phyloP scores from a whole-genome alignment of 169 alveolate genomes.

The Cryptosporidium tyzzeri region DNA sequence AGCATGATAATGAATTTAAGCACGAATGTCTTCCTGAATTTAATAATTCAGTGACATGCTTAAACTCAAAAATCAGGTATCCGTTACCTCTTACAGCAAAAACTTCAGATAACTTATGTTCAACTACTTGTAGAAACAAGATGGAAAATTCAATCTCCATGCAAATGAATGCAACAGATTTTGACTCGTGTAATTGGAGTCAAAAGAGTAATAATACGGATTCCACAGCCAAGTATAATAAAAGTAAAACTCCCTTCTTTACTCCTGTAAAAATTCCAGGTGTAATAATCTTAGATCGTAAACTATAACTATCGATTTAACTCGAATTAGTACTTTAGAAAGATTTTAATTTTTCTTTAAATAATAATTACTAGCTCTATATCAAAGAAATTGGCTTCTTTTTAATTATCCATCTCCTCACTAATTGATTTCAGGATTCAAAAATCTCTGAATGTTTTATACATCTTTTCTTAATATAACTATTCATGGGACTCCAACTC shows the following conservation, averaged over 20 bases:
- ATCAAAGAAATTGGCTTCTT: not conserved
- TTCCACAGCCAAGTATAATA: constrained; percentile 2
- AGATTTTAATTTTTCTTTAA: not conserved
- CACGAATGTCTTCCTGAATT: constrained; percentile 41
- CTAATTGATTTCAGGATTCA: not conserved
- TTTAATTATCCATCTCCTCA: not conserved
- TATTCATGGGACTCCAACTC: constrained; percentile 7
- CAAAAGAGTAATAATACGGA: constrained; percentile 17
- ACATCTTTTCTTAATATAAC: not conserved
- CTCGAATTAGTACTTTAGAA: not conserved
- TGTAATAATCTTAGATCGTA: constrained; percentile 65
- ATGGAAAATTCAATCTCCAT: not conserved
- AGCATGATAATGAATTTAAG: constrained; percentile 40
- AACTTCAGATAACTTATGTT: not conserved
- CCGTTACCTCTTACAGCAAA: not conserved
- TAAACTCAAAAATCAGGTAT: constrained; percentile 24
- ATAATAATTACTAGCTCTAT: not conserved
- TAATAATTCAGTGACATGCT: constrained; percentile 23
- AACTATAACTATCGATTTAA: not conserved
- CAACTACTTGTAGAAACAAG: not conserved
- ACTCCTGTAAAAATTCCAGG: constrained; percentile 71
- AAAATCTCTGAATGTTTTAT: not conserved
- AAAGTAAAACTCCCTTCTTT: constrained; percentile 58
- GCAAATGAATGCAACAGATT: not conserved
- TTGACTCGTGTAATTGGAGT: constrained; percentile 23